These are phyloP conservation scores for Thalassiosira tumida DNA, from an alignment of 352 stramenopile species.

Conservation along the genomic window DNA sequence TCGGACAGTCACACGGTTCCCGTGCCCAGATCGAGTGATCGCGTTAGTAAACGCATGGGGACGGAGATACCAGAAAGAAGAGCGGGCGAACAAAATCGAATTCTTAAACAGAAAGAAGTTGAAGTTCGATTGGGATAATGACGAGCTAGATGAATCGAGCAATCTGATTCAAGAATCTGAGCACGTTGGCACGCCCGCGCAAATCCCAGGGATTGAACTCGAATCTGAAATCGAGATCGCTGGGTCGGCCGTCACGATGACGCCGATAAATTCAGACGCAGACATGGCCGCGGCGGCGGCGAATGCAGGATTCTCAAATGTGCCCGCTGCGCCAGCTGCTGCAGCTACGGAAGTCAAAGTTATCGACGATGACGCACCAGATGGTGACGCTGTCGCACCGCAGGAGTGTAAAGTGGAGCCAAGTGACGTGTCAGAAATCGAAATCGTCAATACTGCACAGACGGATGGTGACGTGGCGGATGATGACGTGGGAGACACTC, in stretches of 20 bases:
- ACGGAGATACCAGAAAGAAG: neutral
- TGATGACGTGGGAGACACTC: too few species aligned
- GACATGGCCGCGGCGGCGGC: too few species aligned
- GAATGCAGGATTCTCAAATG: too few species aligned
- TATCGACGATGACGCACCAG: too few species aligned
- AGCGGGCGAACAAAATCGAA: neutral
- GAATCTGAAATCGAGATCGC: neutral
- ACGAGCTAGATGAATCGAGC: neutral
- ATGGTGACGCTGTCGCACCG: too few species aligned
- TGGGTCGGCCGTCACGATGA: neutral
- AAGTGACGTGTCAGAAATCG: too few species aligned
- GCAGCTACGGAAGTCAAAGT: too few species aligned
- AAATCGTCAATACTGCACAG: too few species aligned
- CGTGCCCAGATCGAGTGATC: neutral
- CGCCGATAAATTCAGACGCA: neutral
- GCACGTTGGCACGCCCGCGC: neutral
- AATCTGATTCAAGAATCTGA: neutral
- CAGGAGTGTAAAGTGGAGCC: too few species aligned
- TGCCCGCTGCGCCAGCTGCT: too few species aligned
- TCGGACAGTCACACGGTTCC: neutral
- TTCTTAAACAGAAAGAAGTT: neutral
- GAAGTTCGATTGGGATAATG: neutral
- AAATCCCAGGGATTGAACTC: neutral
- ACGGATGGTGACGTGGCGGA: too few species aligned
- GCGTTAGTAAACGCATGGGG: neutral